A percentile compares a stretch with the other conserved stretches of the same genome.
These are phyloP conservation scores for Globisporangium paddicum DNA, from an alignment of 352 stramenopile genomes.

Conservation along the genomic window DNA sequence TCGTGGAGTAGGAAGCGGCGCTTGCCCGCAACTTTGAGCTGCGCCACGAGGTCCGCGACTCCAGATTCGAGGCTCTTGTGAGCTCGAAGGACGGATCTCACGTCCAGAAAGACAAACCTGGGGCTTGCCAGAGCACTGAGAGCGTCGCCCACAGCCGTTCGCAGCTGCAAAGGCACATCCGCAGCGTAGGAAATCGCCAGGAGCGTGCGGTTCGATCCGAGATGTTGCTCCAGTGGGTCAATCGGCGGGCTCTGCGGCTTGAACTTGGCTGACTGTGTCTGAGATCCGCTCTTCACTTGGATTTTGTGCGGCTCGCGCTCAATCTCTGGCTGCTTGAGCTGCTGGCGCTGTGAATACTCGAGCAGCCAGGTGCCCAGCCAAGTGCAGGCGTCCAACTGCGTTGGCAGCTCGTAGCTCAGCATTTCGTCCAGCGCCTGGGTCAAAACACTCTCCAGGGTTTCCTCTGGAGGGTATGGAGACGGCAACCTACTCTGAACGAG, in stretches of 20 bases:
- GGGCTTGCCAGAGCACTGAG: neutral
- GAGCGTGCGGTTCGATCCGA: neutral
- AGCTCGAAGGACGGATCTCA: conserved; percentile 10
- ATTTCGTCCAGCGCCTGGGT: conserved; percentile 35
- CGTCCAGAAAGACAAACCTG: conserved; percentile 33
- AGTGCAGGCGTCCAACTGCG: conserved; percentile 32
- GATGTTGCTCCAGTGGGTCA: neutral
- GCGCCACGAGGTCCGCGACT: conserved; percentile 13
- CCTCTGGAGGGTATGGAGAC: neutral
- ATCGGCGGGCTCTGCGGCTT: neutral
- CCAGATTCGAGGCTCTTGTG: neutral
- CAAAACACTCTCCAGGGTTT: conserved; percentile 31
- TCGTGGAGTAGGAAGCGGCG: conserved; percentile 24
- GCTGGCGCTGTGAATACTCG: conserved; percentile 4
- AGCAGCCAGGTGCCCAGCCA: conserved; percentile 57
- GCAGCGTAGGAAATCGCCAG: neutral
- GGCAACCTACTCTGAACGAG: conserved; percentile 9
- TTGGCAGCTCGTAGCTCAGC: conserved; percentile 14
- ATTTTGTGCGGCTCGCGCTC: neutral
- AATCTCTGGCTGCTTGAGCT: neutral
- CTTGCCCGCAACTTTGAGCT: conserved; percentile 16
- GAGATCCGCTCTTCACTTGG: neutral
- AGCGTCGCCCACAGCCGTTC: neutral
- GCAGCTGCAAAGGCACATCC: neutral
- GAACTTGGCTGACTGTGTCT: neutral